These are phyloP conservation scores for Nephelium lappaceum DNA, from an alignment of 345 rosid genomes.

Conservation along the genomic window DNA sequence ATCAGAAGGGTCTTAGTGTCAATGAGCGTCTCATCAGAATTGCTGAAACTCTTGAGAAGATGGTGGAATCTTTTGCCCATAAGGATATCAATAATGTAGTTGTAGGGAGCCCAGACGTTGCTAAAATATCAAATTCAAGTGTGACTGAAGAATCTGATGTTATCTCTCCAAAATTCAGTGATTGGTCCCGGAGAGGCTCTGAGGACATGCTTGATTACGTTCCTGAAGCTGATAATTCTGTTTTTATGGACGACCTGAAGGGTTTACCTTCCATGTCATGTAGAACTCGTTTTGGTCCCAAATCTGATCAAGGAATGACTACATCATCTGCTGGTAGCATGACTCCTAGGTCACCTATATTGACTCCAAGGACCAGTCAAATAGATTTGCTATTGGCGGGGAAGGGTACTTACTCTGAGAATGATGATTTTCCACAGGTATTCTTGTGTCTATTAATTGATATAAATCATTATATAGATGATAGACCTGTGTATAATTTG, in stretches of 20 bases:
- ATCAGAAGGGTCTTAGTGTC: constrained; percentile 81
- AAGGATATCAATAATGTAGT: constrained; percentile 69
- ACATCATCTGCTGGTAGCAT: constrained; percentile 98
- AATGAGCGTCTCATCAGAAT: constrained; percentile 86
- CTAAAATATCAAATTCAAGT: constrained; percentile 89
- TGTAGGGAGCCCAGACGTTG: constrained; percentile 85
- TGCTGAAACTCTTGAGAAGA: constrained; percentile 90
- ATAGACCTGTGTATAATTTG: neutral
- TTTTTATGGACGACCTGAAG: constrained; percentile 88
- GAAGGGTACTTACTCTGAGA: constrained; percentile 79
- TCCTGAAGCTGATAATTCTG: constrained; percentile 80
- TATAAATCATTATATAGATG: neutral
- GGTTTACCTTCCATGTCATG: constrained; percentile 93
- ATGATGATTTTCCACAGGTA: constrained; percentile 92
- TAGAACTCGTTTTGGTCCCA: constrained; percentile 92
- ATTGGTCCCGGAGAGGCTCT: constrained; percentile 95
- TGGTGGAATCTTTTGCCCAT: constrained; percentile 71
- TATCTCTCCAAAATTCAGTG: constrained; percentile 93
- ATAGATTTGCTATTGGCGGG: constrained; percentile 84
- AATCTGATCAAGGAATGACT: constrained; percentile 97
- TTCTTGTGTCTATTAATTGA: constrained; percentile 6
- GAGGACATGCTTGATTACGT: constrained; percentile 99
- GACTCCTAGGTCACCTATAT: constrained; percentile 96
- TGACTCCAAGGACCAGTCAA: constrained; percentile 92
- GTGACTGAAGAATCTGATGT: constrained; percentile 85